Evolutionary conservation across 441 rosid genomes (phyloP), one percentile per base, ranked within the genome.

Genomic region (Mallotus repandus): DNA sequence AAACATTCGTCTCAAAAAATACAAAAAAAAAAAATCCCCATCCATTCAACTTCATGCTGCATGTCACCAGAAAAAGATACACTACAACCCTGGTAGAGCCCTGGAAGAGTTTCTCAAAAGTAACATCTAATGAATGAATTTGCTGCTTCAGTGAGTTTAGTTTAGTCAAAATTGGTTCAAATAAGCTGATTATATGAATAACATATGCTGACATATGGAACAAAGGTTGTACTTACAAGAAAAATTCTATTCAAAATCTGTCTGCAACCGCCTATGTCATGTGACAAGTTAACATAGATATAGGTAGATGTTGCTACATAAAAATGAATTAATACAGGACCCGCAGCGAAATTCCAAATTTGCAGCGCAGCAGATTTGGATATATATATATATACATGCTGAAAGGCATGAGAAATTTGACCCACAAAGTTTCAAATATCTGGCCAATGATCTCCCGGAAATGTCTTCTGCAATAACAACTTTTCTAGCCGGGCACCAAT

Each of bases 301-400:
- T 35, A 69, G 19, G 15, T 32, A 18, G 71, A 13, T 41, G 69
- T 77, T 54, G 80, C 80, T 25, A 67, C 69, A 64, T 75, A 74
- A 61, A 78, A 78, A 81, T 78, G 62, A 78, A 76, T 21, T 38
- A 74, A 71, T 81, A 78, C 78, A 75, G 9, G 78, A 50, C 59
- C 22, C 38, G 29, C 29, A 45, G 71, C 70, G 61, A 61, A 35
- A 54, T 69, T 66, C 50, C 53, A 29, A 59, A 64, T 41, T 73
- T 54, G 32, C 53, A 72, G 45, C 69, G 61, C 68, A 32, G 70
- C 65, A 18, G 74, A 69, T 60, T 70, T 71, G 13, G 56, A 57
- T 72, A 73, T 71, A 65, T 29, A 29, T 29, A 29, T 29, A 29
- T 80, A 78, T 80, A 78, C 80, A 78, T 32, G 29, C 61, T 59